phyloP scores from a whole-genome alignment of 805 yeast species.

The Kluyveromyces dobzhanskii region DNA sequence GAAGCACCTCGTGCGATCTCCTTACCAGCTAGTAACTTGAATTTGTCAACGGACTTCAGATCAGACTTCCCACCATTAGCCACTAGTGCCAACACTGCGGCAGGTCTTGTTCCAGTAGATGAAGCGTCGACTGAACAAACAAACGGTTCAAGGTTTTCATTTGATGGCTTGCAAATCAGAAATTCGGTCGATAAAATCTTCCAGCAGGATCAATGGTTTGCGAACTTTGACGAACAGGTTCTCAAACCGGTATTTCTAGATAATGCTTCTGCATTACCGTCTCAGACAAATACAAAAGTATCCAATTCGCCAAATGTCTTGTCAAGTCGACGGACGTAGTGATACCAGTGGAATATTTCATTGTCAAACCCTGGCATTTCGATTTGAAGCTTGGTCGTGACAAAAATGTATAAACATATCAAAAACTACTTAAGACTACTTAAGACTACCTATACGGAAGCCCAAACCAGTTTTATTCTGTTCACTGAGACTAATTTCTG shows the following conservation, averaged over 20 bases:
- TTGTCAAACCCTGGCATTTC: too few relatives aligned
- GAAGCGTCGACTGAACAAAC: slow-evolving; percentile 6
- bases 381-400: too few relatives aligned
- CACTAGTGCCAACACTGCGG: slow-evolving; percentile 2
- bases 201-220: slow-evolving; percentile 67
- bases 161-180: slow-evolving; percentile 12
- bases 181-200: slow-evolving; percentile 19
- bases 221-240: slow-evolving; percentile 86
- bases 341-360: too few relatives aligned
- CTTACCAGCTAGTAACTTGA: slow-evolving; percentile 13
- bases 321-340: background rate
- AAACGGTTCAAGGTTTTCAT: slow-evolving; percentile 9
- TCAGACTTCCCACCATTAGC: slow-evolving; percentile 9
- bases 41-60: slow-evolving; percentile 22
- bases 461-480: too few relatives aligned
- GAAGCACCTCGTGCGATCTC: slow-evolving; percentile 33
- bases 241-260: slow-evolving; percentile 87
- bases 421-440: too few relatives aligned
- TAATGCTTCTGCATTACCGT: slow-evolving; percentile 15
- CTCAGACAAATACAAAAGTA: slow-evolving; percentile 1
- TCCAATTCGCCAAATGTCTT: background rate
- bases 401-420: too few relatives aligned
- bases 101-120: slow-evolving; percentile 6
- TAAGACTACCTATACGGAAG: too few relatives aligned
- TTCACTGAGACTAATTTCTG: too few relatives aligned